Evolutionary conservation across 108 stramenopile genomes (phyloP).

Genomic region (Aureococcus anophagefferens): DNA sequence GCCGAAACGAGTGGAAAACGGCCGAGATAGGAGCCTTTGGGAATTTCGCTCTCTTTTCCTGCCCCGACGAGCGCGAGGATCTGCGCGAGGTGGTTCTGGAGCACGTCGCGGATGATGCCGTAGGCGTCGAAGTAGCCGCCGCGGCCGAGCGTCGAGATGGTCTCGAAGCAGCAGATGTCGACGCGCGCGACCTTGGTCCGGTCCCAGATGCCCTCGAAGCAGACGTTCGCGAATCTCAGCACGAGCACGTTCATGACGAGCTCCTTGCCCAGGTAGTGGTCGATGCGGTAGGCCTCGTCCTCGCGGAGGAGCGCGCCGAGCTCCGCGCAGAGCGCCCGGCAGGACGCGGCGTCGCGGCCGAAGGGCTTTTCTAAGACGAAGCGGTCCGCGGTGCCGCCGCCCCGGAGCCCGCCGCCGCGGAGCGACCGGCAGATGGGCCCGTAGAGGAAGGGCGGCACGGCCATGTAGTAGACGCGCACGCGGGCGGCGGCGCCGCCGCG

Average conservation of each 20-base stretch:
- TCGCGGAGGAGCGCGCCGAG: constrained; percentile 67
- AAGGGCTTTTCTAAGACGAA: constrained; percentile 97
- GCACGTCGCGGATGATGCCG: constrained; percentile 53
- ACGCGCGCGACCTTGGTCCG: constrained; percentile 54
- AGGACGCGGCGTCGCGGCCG: constrained; percentile 76
- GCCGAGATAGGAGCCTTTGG: too few species aligned
- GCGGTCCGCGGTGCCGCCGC: constrained; percentile 37
- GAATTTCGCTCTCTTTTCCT: too few species aligned
- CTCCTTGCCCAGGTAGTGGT: constrained; percentile 98
- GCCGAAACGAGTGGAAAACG: too few species aligned
- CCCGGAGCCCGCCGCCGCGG: constrained; percentile 44
- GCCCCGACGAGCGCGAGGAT: constrained; percentile 66
- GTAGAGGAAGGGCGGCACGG: constrained; percentile 92
- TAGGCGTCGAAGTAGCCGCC: constrained; percentile 86
- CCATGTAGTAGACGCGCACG: constrained; percentile 88
- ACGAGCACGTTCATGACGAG: constrained; percentile 91
- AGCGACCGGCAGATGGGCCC: constrained; percentile 70
- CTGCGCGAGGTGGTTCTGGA: constrained; percentile 65
- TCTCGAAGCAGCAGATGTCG: constrained; percentile 59
- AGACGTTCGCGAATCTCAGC: constrained; percentile 78
- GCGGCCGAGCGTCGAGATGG: constrained; percentile 74
- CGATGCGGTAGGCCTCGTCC: constrained; percentile 83
- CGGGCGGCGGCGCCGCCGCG: not conserved
- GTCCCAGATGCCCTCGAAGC: constrained; percentile 83
- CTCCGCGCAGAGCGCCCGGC: constrained; percentile 54